Base-by-base conservation (phyloP, 208 protist genomes). In the Tritrichomonas foetus region DNA sequence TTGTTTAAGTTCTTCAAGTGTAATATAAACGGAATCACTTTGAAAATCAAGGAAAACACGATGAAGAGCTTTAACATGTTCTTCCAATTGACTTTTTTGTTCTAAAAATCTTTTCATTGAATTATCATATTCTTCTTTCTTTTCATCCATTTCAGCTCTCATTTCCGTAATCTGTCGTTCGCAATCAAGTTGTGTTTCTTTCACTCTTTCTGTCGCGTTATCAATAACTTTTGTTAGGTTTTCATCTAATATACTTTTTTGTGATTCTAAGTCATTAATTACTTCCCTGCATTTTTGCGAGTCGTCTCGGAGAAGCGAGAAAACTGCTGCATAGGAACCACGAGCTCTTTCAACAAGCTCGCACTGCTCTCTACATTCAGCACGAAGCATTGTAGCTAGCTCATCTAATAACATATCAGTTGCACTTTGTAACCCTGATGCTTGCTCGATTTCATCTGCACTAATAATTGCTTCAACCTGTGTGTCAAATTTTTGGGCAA, bases 51-150 rank as follows among this genome's bases (percentile, higher is more conserved):
- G 39, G 30, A 89, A 89, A 39, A 89, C 78, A n/a, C 78, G 41
- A 89, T 89, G 78, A n/a, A 89, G 47, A 39, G 78, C 78, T 89
- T 89, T 89, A 33, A 89, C 78, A 50, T 89, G 78, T 57, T 89
- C 78, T 89, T 89, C 78, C 30, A 89, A 39, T 89, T 89, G 78
- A 39, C 14, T 33, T 57, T 89, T 89, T 50, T 89, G 78, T 16
- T 89, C 78, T 3, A 89, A 33, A 50, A 89, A 89, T 41, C 78
- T 13, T 36, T 89, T 89, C 78, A 89, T 89, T 89, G 78, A 89
- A 3, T n/a, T 44, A 39, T 89, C 78, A 36, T 89, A 89, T 89
- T 89, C 78, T n/a, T 89, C 41, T 89, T 89, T 89, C 9, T 49
- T 44, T 16, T 39, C 41, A 9, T 89, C 47, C 47, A 89, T 57